Base-by-base conservation (phyloP, 2,329 filamentous ascomycete genomes). In the Calonectria hongkongensis region DNA sequence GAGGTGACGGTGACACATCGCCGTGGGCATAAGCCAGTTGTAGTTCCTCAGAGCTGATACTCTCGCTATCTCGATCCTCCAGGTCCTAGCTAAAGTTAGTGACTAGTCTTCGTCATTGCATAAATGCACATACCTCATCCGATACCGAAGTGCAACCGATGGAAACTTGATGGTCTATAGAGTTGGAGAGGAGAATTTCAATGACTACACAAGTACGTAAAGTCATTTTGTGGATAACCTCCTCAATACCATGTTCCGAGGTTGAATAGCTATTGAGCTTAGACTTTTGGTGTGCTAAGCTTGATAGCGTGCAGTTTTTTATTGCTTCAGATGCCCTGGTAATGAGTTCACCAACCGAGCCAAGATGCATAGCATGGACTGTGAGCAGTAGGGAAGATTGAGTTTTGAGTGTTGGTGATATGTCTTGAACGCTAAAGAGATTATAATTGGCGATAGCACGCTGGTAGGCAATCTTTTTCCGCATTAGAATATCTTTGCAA, bases 361-460 rank as follows among this genome's bases (percentile, higher is more conserved):
- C 54, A 25, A 60, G 54, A 60, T 60, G 54, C 54, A 60, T 60
- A 16, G 54, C 54, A 41, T 60, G 54, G 33, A 60, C 54, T 21
- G 54, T 60, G 33, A 60, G 54, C 13, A 60, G 39, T 13, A 60
- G 54, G 18, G 54, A 60, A 18, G 54, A 60, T 21, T 60, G 54
- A 13, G 54, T 60, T 8, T 21, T 60, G 16, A 41, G 33, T 3
- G 54, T 60, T 9, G 30, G 54, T 21, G 54, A 41, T 41, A 41
- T 3, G 13, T 60, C 54, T 25, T 60, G 18, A 15, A n/a, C 2
- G 10, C 33, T 60, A 21, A 60, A 41, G 18, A 12, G 18, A 16
- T 60, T 27, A 41, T 60, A 60, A 10, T 60, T 60, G 4, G n/a
- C 13, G 25, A 60, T 60, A 15, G 54, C 54, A 25, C 54, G 54